Base-by-base conservation (phyloP, 1,139 yeast genomes). In the Komagataea norvegica region DNA sequence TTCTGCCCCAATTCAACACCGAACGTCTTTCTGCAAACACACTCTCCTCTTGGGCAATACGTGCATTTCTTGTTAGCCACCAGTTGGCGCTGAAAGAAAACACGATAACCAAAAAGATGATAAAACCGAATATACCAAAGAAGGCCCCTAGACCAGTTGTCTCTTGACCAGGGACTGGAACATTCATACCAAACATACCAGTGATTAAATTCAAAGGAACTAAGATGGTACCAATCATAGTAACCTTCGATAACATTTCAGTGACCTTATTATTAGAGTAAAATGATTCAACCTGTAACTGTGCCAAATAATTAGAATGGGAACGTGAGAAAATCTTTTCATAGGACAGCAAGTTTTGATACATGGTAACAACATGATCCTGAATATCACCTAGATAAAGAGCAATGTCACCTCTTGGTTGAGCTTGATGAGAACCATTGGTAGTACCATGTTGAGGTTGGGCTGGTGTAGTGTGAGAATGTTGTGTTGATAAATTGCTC, bases 181-280 rank as follows among this genome's bases (percentile, higher is more conserved):
- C 97, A 60, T 91, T 91, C 98, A 91, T 91, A 52, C 98, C 97
- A 62, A 89, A 91, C 45, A 89, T 60, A 59, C 97, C 96, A 1
- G 97, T 88, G 25, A 91, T 73, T 47, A 91, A 67, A 58, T 89
- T 91, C 70, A 89, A 72, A 8, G 97, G 97, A 47, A 91, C 83
- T 32, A 91, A 68, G 53, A 89, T 72, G 0, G 97, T 89, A 72
- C 97, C 97, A 35, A 91, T 68, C 41, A 91, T 60, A 0, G 97
- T 89, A 16, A 89, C 95, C 56, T 85, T 84, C 22, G 95, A 86
- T 45, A 91, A 70, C 73, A 89, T 83, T 51, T 79, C 83, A 1
- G 96, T 87, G 27, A 86, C 87, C 51, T 79, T 77, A 56, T 86
- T 82, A 59, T 85, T 88, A 28, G 95, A 76, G 52, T 84, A 74